These are phyloP conservation scores for Drechslera avenae DNA, from an alignment of 2,329 filamentous ascomycete species.

Conservation along the genomic window DNA sequence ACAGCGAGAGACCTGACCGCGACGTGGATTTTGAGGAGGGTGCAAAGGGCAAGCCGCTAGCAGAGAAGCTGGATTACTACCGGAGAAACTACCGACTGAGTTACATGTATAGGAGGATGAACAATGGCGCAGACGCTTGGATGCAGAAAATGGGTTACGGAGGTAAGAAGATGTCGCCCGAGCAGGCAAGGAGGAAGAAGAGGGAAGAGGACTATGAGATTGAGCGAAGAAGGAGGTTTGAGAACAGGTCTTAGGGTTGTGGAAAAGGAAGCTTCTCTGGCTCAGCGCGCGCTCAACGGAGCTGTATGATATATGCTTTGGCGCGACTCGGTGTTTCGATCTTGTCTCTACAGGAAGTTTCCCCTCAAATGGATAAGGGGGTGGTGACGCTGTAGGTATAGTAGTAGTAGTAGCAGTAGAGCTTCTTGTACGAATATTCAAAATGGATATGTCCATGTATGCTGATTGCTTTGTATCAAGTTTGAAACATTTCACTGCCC, in stretches of 20 bases:
- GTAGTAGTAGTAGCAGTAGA: no score
- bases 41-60: conserved; percentile 21
- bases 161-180: conserved; percentile 20
- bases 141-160: conserved; percentile 24
- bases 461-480: no score
- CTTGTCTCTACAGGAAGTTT: no score
- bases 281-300: no score
- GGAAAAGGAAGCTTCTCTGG: no score
- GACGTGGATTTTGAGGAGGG: conserved; percentile 32
- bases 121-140: conserved; percentile 15
- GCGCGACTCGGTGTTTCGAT: no score
- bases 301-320: conserved; percentile 29
- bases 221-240: conserved; percentile 35
- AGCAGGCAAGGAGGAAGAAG: conserved; percentile 35
- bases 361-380: no score
- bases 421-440: no score
- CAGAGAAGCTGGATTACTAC: conserved; percentile 34
- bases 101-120: conserved; percentile 25
- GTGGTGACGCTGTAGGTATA: no score
- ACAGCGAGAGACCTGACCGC: conserved; percentile 23
- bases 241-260: conserved; percentile 32
- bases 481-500: no score
- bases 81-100: conserved; percentile 32
- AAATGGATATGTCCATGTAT: no score
- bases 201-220: conserved; percentile 36